Evolutionary conservation across 441 rosid genomes (phyloP).

Genomic region (Francoa sonchifolia): DNA sequence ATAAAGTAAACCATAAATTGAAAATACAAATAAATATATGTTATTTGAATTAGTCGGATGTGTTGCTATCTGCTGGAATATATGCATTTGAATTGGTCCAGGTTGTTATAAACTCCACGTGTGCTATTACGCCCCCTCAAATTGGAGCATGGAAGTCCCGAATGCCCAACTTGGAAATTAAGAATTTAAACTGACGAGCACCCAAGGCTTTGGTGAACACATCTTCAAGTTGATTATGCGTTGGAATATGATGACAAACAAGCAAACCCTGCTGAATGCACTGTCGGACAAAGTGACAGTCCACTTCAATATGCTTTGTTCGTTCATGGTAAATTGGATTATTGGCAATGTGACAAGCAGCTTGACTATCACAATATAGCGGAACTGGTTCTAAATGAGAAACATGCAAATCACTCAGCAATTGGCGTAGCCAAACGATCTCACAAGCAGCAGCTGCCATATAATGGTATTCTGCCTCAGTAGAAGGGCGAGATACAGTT

Average conservation of each 20-base stretch:
- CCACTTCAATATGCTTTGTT: not conserved
- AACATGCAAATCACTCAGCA: not conserved
- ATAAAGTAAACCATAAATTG: too few relatives aligned
- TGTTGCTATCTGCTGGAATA: too few relatives aligned
- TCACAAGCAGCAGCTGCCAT: not conserved
- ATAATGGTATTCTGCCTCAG: conserved; percentile 1
- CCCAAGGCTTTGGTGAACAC: not conserved
- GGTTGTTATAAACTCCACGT: too few relatives aligned
- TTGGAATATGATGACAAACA: not conserved
- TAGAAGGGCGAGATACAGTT: not conserved
- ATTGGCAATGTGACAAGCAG: not conserved
- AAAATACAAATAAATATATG: too few relatives aligned
- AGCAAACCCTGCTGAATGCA: too few relatives aligned
- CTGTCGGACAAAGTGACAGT: conserved; percentile 1
- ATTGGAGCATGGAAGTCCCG: not conserved
- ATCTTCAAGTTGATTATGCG: not conserved
- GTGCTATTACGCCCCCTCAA: too few relatives aligned
- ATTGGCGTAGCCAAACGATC: not conserved
- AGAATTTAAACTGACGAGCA: not conserved
- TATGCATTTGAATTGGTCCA: too few relatives aligned
- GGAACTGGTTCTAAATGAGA: not conserved
- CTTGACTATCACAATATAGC: not conserved
- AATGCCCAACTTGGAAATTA: not conserved
- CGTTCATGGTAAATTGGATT: not conserved
- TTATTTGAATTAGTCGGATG: too few relatives aligned